Evolutionary conservation across 202 grass and related monocot species (phyloP), one percentile per base, ranked within the genome.

Genomic region (Zizania palustris): DNA sequence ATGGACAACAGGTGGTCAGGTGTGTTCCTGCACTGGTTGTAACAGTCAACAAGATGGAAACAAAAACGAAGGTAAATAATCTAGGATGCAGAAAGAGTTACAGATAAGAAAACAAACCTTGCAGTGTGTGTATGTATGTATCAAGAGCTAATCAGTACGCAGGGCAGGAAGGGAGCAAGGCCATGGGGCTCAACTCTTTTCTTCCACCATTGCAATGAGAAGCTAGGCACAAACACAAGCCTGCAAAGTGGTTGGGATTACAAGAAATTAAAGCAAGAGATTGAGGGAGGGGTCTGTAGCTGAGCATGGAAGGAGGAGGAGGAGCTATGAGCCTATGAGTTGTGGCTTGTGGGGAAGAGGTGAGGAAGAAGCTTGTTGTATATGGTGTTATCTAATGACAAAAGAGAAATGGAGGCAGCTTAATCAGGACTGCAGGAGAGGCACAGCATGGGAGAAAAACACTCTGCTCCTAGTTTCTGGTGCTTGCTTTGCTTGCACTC

Each of bases 401-500:
- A 10, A 28, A 37, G 42, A 60, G 61, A 83, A 28, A 83, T 77
- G 74, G 72, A 76, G 44, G 6, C 28, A 28, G 28, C 28, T 28
- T 28, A 28, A 13, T n/a, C n/a, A n/a, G n/a, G n/a, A n/a, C n/a
- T n/a, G 13, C 2, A 9, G 37, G 51, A 21, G 46, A 41, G 44
- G 48, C 28, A 28, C 28, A 68, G 12, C 21, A 38, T 64, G 3
- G 37, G 20, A 11, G 39, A 18, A 73, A 55, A 68, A 73, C 15
- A 54, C 74, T n/a, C n/a, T 74, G 74, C 73, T 74, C 79, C 60
- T 85, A 87, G 83, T 65, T 71, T 89, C 79, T 69, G 91, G 72
- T 80, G 75, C 78, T 93, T 88, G 87, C 90, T 93, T 97, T 88
- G 90, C 93, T 97, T 97, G 85, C 88, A 97, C 93, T 91, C 80